Evolutionary conservation across 2,329 filamentous ascomycete genomes (phyloP).

Genomic region (Mollisia scopiformis): DNA sequence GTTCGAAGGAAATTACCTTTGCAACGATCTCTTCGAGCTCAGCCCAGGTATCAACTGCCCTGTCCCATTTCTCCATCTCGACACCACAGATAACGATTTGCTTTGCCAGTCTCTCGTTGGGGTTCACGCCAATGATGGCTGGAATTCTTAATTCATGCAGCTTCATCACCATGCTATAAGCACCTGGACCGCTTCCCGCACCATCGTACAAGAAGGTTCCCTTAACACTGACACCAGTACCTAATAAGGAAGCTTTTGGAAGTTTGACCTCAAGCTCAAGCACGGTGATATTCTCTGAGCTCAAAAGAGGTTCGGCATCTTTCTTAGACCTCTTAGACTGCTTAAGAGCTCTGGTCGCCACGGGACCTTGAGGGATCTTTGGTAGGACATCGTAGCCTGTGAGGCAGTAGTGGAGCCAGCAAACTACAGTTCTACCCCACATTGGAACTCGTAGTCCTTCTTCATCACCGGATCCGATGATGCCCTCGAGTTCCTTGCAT

Average conservation of each 20-base stretch:
- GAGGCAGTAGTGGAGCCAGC: slow-evolving; percentile 16
- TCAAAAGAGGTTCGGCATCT: slow-evolving; percentile 37
- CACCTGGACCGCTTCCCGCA: slow-evolving; percentile 19
- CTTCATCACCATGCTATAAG: slow-evolving; percentile 34
- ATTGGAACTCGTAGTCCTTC: slow-evolving; percentile 7
- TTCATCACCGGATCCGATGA: slow-evolving; percentile 1
- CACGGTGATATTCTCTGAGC: slow-evolving; percentile 43
- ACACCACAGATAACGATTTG: slow-evolving; percentile 69
- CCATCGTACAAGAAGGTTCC: slow-evolving; percentile 43
- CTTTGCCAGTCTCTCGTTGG: slow-evolving; percentile 67
- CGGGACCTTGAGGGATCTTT: neutral
- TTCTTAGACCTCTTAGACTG: neutral
- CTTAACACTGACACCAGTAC: slow-evolving; percentile 57
- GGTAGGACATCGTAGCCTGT: slow-evolving; percentile 11
- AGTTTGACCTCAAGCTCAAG: slow-evolving; percentile 58
- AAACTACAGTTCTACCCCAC: slow-evolving; percentile 13
- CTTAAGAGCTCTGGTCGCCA: neutral
- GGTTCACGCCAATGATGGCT: slow-evolving; percentile 72
- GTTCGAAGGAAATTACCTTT: slow-evolving; percentile 49
- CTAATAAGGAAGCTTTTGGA: slow-evolving; percentile 71
- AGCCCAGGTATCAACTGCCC: slow-evolving; percentile 53
- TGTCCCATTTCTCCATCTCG: slow-evolving; percentile 54
- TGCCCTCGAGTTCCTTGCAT: slow-evolving; percentile 15
- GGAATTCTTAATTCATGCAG: slow-evolving; percentile 64
- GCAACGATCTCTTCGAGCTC: slow-evolving; percentile 62